Evolutionary conservation across 768 basidiomycete genomes (phyloP).

Genomic region (Sporobolomyces phaffii): DNA sequence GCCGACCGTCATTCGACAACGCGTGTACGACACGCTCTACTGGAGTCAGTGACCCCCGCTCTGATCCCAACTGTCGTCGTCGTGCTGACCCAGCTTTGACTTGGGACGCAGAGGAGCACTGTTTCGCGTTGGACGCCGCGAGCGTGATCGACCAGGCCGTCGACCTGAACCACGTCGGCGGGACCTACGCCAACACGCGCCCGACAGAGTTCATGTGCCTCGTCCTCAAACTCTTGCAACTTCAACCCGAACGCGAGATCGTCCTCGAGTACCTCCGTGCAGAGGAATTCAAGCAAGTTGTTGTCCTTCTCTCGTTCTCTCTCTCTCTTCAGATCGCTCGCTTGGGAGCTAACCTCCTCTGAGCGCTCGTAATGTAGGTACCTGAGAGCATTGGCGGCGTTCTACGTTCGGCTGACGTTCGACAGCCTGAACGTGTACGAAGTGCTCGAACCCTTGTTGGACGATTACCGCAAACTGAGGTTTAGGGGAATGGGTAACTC

Average conservation of each 20-base stretch:
- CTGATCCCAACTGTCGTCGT: not conserved
- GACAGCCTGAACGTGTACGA: slow-evolving; percentile 84
- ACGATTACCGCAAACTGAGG: slow-evolving; percentile 86
- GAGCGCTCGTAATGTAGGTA: slow-evolving; percentile 56
- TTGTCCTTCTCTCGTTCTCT: not conserved
- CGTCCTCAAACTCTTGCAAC: slow-evolving; percentile 85
- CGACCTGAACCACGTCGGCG: slow-evolving; percentile 72
- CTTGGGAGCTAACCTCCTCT: slow-evolving; percentile 11
- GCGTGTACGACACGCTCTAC: slow-evolving; percentile 87
- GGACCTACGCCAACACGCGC: slow-evolving; percentile 88
- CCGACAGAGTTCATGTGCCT: slow-evolving; percentile 92
- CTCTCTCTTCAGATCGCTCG: not conserved
- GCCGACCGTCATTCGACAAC: slow-evolving; percentile 89
- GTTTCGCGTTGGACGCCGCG: slow-evolving; percentile 93
- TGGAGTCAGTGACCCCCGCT: slow-evolving; percentile 56
- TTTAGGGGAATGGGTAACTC: slow-evolving; percentile 67
- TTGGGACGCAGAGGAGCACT: slow-evolving; percentile 64
- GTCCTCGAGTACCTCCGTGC: slow-evolving; percentile 87
- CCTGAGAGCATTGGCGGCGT: slow-evolving; percentile 79
- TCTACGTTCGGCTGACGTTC: slow-evolving; percentile 95
- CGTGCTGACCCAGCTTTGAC: not conserved
- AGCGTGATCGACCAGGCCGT: slow-evolving; percentile 89
- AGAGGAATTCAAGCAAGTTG: slow-evolving; percentile 91
- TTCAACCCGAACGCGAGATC: slow-evolving; percentile 97
- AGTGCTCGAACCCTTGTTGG: slow-evolving; percentile 83